Conservation (phyloP, 140 eudicot species). For the Anethum foeniculum region DNA sequence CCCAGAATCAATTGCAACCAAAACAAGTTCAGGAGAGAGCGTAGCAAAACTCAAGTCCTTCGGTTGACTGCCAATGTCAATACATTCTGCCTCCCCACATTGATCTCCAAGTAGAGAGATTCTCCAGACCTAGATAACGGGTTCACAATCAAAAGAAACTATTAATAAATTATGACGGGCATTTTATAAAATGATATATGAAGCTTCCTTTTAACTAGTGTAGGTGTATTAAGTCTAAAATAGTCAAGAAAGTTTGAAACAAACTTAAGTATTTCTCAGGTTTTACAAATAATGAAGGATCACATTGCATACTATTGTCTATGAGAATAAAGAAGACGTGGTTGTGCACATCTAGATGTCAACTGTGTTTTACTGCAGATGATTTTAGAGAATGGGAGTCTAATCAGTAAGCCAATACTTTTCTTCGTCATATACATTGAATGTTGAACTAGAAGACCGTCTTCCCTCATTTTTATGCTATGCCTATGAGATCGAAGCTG, state of each 20-base stretch:
- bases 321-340: neutral
- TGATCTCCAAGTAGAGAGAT: conserved; percentile 57
- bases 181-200: neutral
- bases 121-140: conserved; percentile 65
- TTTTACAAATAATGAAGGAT: neutral
- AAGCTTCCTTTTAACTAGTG: neutral
- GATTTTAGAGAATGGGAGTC: neutral
- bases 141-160: neutral
- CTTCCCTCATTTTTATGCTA: neutral
- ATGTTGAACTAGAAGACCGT: too few species aligned
- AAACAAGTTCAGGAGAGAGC: conserved; percentile 51
- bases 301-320: too few species aligned
- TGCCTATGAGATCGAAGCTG: neutral
- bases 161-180: neutral
- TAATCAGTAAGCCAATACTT: neutral
- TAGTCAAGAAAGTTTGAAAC: neutral
- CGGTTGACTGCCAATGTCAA: conserved; percentile 85
- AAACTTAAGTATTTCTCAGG: neutral
- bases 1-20: conserved; percentile 69
- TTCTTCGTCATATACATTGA: too few species aligned
- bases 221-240: neutral
- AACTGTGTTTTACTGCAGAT: neutral
- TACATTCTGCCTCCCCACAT: conserved; percentile 54
- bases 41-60: conserved; percentile 69
- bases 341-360: neutral